Evolutionary conservation across 495 filamentous ascomycete species (phyloP), one percentile per base, ranked within the genome.

Genomic region (Hypoxylon subgilvum): DNA sequence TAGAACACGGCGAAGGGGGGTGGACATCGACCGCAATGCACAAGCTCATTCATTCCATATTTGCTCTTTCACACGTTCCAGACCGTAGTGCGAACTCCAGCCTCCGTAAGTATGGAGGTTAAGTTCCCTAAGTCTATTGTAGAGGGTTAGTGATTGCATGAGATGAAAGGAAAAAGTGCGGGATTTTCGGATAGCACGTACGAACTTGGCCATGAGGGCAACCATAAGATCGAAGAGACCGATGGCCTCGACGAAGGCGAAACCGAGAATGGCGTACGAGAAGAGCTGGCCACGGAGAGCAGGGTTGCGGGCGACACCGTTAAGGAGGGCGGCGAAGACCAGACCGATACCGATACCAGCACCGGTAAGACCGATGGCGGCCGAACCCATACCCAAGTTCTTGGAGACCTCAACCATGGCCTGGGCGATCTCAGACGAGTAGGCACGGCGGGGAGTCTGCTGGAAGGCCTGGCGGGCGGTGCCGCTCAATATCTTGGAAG

Each of bases 151-250:
- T 52, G 19, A 39, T 34, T n/a, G n/a, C n/a, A n/a, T n/a, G 18
- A 22, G 9, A 12, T 7, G 6, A 14, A 43, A 42, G 9, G 14
- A 9, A 27, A n/a, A 35, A 13, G 31, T 51, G 43, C 19, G 41
- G 27, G 36, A 51, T 54, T 55, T 52, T 12, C 13, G 27, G 51
- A 52, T 21, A 51, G 38, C 38, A 80, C 78, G 65, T 77, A 83
- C 79, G 76, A 81, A 84, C 82, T 88, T 88, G 84, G 84, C 85
- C 87, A 90, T 90, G 80, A 90, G 87, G 76, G 88, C 87, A 87
- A 92, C 85, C 88, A 93, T 93, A 69, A 93, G 86, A 72, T 90
- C 88, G 88, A 93, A 92, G 70, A 94, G 86, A 84, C 89, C 90
- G 66, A 91, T 94, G 81, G 90, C 90, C 76, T 94, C 90, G 73